Evolutionary conservation across 2,329 filamentous ascomycete genomes (phyloP), one percentile per base, ranked within the genome.

Genomic region (Aspergillus carbonarius): DNA sequence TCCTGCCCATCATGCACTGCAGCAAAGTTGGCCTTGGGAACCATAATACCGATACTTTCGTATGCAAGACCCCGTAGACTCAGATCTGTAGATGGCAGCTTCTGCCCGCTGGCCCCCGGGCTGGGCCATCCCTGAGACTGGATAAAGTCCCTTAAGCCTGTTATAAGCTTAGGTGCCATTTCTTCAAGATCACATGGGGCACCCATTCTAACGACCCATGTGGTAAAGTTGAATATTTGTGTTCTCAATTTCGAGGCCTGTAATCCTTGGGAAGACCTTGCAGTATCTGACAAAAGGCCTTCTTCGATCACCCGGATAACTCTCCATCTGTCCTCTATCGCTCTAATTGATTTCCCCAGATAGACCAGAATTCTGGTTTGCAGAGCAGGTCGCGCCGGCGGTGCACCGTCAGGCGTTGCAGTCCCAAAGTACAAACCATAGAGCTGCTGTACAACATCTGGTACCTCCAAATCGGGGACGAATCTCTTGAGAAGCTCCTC

Each of bases 401-500:
- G 74, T 4, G 76, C 72, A 9, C 75, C 76, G 47, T 75, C 77
- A 5, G 73, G 68, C 5, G 74, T 73, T 5, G 75, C 74, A 0
- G 88, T 80, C n/a, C 82, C 85, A 44, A 88, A 86, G 71, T 96
- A 96, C 1, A 92, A 82, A 4, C 82, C 76, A 66, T 92, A 93
- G 2, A 98, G 79, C 15, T 83, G 79, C 57, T 83, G 77, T 3
- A 96, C 81, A 1, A 92, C 74, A 1, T 72, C 66, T 9, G 79
- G 68, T 61, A 91, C 83, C 71, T 98, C 93, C 25, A 97, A 78
- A 1, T 85, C 79, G 9, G 85, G 79, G 27, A 81, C 83, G 30
- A 85, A 89, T 63, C 93, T 83, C 75, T 97, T 99, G 63, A 98
- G 76, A 50, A 96, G 85, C 67, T 96, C 92, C 57, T 97, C 92